phyloP scores from a whole-genome alignment of 2,329 filamentous ascomycete species.

The Colletotrichum cereale region DNA sequence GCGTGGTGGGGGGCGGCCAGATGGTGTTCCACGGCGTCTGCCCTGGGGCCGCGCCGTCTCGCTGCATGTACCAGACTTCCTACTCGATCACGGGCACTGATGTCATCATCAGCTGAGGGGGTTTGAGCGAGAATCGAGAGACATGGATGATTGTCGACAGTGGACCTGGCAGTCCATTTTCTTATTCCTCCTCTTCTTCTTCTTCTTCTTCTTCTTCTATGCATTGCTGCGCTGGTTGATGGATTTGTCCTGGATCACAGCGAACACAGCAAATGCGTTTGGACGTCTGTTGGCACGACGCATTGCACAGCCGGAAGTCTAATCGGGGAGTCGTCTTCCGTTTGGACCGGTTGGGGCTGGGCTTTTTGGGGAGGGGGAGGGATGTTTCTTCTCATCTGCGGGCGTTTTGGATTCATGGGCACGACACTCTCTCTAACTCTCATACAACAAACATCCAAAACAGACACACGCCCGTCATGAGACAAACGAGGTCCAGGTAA shows the following conservation, averaged over 20 bases:
- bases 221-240: not conserved
- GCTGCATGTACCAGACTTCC: conserved; percentile 53
- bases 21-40: conserved; percentile 55
- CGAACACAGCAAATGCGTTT: conserved; percentile 3
- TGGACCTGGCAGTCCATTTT: not conserved
- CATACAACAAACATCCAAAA: not conserved
- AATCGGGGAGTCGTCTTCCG: not conserved
- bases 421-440: not conserved
- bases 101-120: conserved; percentile 34
- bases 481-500: conserved; percentile 5
- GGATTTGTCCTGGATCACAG: not conserved
- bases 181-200: too few relatives aligned
- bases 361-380: not conserved
- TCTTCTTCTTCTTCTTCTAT: not conserved
- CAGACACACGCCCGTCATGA: conserved; percentile 1
- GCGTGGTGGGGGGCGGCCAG: conserved; percentile 46
- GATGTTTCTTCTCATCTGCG: conserved; percentile 21
- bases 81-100: conserved; percentile 37
- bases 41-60: conserved; percentile 39
- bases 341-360: not conserved
- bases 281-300: not conserved
- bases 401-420: conserved; percentile 17
- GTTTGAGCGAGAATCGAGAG: not conserved
- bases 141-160: not conserved
- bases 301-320: conserved; percentile 8